phyloP scores from a whole-genome alignment of 2,329 filamentous ascomycete genomes.

The Verticillium isaacii region DNA sequence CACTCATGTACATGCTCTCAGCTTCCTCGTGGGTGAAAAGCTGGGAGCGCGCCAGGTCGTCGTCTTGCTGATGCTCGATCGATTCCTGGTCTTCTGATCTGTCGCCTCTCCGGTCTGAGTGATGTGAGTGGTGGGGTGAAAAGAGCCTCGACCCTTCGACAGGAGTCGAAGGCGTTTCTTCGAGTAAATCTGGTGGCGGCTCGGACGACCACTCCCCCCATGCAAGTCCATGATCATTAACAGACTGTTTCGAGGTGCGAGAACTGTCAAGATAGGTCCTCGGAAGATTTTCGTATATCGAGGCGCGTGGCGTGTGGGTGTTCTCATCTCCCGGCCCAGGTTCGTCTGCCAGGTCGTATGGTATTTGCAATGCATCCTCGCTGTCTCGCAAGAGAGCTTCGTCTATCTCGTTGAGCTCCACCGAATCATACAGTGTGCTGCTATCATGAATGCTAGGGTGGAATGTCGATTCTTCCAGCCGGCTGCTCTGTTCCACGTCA shows the following conservation, averaged over 20 bases:
- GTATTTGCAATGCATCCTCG: constrained; percentile 52
- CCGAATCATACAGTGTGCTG: constrained; percentile 25
- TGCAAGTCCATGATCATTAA: neutral
- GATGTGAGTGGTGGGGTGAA: neutral
- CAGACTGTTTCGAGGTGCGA: neutral
- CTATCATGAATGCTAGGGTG: constrained; percentile 13
- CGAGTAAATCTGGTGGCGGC: neutral
- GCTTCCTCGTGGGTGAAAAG: constrained; percentile 76
- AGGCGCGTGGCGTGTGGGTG: constrained; percentile 50
- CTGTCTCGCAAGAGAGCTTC: constrained; percentile 39
- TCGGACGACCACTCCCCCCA: neutral
- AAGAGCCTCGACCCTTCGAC: neutral
- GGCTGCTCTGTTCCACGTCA: constrained; percentile 15
- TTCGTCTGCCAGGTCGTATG: constrained; percentile 42
- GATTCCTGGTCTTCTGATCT: neutral
- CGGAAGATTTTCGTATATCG: constrained; percentile 32
- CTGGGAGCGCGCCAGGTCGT: constrained; percentile 60
- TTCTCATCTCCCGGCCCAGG: constrained; percentile 26
- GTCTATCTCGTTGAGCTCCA: constrained; percentile 26
- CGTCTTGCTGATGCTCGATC: constrained; percentile 15
- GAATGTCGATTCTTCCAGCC: constrained; percentile 24
- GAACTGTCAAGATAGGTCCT: neutral
- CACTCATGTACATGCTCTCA: constrained; percentile 83
- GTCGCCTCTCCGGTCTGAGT: neutral
- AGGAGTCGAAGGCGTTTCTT: neutral